A percentile compares a stretch with the other conserved stretches of the same genome.
phyloP scores from a whole-genome alignment of 1,139 yeast species.

The Arxiozyma slooffiae region DNA sequence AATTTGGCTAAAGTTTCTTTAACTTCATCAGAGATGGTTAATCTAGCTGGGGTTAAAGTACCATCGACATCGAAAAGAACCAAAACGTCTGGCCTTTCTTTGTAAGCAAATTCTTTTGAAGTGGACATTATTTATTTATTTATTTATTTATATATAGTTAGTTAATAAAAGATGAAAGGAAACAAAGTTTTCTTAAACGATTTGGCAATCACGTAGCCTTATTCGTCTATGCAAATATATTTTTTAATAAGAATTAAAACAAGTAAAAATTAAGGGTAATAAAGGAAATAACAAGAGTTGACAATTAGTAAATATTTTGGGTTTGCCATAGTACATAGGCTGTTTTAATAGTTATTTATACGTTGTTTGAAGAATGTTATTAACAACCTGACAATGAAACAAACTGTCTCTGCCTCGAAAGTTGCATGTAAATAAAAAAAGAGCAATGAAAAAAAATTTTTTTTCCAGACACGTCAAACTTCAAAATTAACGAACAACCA shows the following conservation, averaged over 20 bases:
- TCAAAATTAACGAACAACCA: not conserved
- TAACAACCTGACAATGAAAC: not conserved
- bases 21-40: constrained; percentile 72
- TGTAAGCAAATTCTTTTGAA: constrained; percentile 31
- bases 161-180: not conserved
- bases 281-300: not conserved
- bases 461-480: constrained; percentile 1
- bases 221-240: not conserved
- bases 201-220: not conserved
- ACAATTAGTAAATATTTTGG: too few relatives aligned
- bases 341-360: not conserved
- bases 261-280: not conserved
- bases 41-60: constrained; percentile 95
- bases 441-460: too few relatives aligned
- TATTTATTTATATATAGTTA: not conserved
- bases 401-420: not conserved
- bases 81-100: constrained; percentile 37
- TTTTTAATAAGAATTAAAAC: too few relatives aligned
- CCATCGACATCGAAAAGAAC: constrained; percentile 97
- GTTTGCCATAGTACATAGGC: too few relatives aligned
- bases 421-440: not conserved
- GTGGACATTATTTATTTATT: not conserved
- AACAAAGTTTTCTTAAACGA: not conserved
- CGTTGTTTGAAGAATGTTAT: not conserved
- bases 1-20: constrained; percentile 56